Percentiles rank a stretch among this genome's conserved stretches.
phyloP scores from a whole-genome alignment of 2,329 filamentous ascomycete genomes.

The Ophiostoma himal-ulmi region DNA sequence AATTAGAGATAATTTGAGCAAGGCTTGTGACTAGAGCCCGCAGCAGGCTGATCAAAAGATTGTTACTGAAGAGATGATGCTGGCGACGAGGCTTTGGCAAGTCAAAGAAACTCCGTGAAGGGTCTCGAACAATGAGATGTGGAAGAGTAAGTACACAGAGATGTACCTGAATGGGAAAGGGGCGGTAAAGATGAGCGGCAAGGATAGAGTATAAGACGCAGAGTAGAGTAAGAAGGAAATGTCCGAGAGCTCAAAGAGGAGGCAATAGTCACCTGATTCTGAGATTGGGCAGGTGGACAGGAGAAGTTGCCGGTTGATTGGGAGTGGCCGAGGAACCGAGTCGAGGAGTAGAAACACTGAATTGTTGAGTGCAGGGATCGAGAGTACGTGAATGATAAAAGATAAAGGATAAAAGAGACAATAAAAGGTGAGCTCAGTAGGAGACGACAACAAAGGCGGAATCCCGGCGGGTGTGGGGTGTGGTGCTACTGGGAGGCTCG shows the following conservation, averaged over 20 bases:
- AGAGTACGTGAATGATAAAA: neutral
- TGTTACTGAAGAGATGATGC: neutral
- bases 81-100: neutral
- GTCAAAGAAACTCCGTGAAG: neutral
- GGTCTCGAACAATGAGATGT: neutral
- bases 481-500: conserved; percentile 10
- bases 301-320: conserved; percentile 10
- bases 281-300: neutral
- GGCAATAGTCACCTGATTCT: neutral
- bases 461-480: conserved; percentile 4
- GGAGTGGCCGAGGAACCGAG: conserved; percentile 16
- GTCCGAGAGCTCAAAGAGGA: neutral
- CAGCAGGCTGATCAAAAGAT: neutral
- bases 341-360: neutral
- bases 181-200: conserved; percentile 6
- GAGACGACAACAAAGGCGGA: neutral
- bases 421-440: neutral
- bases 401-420: neutral
- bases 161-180: conserved; percentile 7
- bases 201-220: neutral
- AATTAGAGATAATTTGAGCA: neutral
- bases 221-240: neutral
- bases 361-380: neutral
- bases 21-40: neutral
- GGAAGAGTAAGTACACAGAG: neutral